Base-by-base conservation (phyloP, 225 moss, liverwort and hornwort genomes). In the Marchantia polymorpha region DNA sequence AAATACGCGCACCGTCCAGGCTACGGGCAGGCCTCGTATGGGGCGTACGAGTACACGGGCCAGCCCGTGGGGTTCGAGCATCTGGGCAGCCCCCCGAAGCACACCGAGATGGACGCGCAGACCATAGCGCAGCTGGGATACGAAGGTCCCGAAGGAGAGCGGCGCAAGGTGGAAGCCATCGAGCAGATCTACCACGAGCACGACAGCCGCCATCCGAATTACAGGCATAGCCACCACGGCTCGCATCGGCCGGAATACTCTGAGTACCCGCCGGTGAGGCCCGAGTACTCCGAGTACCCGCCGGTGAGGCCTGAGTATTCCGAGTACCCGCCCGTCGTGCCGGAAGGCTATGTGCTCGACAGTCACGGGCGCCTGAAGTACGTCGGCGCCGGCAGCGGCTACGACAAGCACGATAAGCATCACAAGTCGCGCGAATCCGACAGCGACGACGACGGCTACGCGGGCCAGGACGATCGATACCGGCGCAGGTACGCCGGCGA, bases 71-170 rank as follows among this genome's bases (percentile, higher is more conserved):
- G 87, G 7, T 88, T 88, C 73, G 87, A 88, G 83, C 87, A 88
- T 60, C 13, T 88, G 83, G 87, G 85, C 13, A 85, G 84, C 46
- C 87, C 87, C 50, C 87, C 87, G 30, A 85, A 81, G 78, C 83
- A 85, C 64, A 72, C 64, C 16, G 85, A 88, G 27, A 80, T 88
- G 74, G 87, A 88, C 64, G 70, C 82, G 10, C 65, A 13, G 10
- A 88, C 87, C 75, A 88, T 88, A n/a, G 87, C 87, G 0, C 78
- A 88, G 81, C 83, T 88, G 1, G 87, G 87, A 0, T 88, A 88
- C 64, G 87, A 88, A 71, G 87, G 87, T 0, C 87, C 85, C 20
- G 87, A 84, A 74, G 87, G 87, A 52, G 87, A 88, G 75, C 84
- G 87, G 26, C 66, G 87, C 61, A 87, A 87, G 80, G 87, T 77